Conservation (phyloP, 768 basidiomycete genomes). For the Mycena filopes region DNA sequence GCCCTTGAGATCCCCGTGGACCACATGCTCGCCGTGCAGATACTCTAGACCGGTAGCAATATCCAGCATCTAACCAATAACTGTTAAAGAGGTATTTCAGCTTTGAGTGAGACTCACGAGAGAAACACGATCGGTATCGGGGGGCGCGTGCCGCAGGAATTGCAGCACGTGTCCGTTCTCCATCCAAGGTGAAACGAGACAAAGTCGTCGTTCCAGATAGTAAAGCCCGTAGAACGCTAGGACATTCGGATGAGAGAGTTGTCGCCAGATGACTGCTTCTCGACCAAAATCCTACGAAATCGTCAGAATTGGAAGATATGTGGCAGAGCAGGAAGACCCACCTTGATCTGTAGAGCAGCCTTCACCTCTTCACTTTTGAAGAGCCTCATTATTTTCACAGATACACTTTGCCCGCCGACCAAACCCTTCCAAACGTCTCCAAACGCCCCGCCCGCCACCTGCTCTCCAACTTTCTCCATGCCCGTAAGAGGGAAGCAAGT, state of each 20-base stretch:
- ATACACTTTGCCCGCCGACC: slow-evolving; percentile 31
- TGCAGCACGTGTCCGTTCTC: slow-evolving; percentile 24
- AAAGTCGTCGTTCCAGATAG: slow-evolving; percentile 9
- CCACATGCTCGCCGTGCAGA: slow-evolving; percentile 25
- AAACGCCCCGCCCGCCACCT: slow-evolving; percentile 31
- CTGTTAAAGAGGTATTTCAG: neutral
- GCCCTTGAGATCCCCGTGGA: slow-evolving; percentile 36
- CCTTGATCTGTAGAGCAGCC: slow-evolving; percentile 15
- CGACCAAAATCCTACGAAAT: slow-evolving; percentile 27
- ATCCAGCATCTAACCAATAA: slow-evolving; percentile 20
- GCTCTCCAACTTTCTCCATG: slow-evolving; percentile 24
- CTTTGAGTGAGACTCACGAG: slow-evolving; percentile 1
- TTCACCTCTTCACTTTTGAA: slow-evolving; percentile 16
- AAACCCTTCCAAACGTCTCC: slow-evolving; percentile 28
- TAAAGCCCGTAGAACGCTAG: slow-evolving; percentile 32
- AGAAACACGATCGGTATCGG: slow-evolving; percentile 8
- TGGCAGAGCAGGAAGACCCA: neutral
- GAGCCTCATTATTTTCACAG: slow-evolving; percentile 29
- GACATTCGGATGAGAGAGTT: slow-evolving; percentile 17
- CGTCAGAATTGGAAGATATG: neutral
- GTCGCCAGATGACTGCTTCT: neutral
- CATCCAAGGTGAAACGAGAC: slow-evolving; percentile 31
- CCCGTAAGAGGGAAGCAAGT: slow-evolving; percentile 26
- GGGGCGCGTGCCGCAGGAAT: slow-evolving; percentile 18
- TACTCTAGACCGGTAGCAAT: slow-evolving; percentile 20